Percentiles rank a stretch among this genome's conserved stretches.
Evolutionary conservation across 352 stramenopile genomes (phyloP).

Genomic region (Achlya hypogyna): DNA sequence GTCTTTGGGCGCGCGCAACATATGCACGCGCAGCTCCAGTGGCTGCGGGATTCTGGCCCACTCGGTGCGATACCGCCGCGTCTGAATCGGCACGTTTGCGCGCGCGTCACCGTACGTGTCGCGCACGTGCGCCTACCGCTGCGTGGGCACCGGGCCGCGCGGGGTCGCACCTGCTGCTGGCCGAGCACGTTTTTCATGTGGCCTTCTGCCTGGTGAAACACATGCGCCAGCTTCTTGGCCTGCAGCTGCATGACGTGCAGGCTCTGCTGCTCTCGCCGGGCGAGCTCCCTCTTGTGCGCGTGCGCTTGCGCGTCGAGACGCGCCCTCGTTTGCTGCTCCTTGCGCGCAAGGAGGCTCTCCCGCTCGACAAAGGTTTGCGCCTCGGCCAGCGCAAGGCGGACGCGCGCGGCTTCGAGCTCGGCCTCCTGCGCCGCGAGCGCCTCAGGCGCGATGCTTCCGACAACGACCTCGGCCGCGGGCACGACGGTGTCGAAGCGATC

Average conservation of each 20-base stretch:
- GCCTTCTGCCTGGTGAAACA: constrained; percentile 64
- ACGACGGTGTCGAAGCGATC: constrained; percentile 62
- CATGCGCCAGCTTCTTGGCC: constrained; percentile 41
- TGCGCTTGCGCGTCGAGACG: constrained; percentile 35
- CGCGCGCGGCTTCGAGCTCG: constrained; percentile 43
- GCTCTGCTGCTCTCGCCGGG: constrained; percentile 36
- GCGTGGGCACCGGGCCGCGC: background rate
- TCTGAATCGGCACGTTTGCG: constrained; percentile 31
- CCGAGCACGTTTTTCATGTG: constrained; percentile 44
- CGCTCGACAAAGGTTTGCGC: constrained; percentile 38
- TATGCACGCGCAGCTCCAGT: constrained; percentile 48
- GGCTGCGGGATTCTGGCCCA: constrained; percentile 67
- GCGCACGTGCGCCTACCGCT: constrained; percentile 32
- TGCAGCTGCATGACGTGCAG: constrained; percentile 34
- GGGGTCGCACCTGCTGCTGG: constrained; percentile 34
- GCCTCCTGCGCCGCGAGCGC: constrained; percentile 50
- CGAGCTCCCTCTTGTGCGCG: constrained; percentile 32
- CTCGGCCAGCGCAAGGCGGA: constrained; percentile 31
- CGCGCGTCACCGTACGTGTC: constrained; percentile 50
- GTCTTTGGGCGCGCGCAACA: constrained; percentile 74
- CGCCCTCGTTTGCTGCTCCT: constrained; percentile 31
- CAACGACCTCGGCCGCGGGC: constrained; percentile 47
- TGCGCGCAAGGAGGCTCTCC: constrained; percentile 34
- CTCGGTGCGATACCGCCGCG: constrained; percentile 54
- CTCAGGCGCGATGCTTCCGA: constrained; percentile 48